Conservation (phyloP, 2,329 filamentous ascomycete species). For the Colletotrichum sidae region DNA sequence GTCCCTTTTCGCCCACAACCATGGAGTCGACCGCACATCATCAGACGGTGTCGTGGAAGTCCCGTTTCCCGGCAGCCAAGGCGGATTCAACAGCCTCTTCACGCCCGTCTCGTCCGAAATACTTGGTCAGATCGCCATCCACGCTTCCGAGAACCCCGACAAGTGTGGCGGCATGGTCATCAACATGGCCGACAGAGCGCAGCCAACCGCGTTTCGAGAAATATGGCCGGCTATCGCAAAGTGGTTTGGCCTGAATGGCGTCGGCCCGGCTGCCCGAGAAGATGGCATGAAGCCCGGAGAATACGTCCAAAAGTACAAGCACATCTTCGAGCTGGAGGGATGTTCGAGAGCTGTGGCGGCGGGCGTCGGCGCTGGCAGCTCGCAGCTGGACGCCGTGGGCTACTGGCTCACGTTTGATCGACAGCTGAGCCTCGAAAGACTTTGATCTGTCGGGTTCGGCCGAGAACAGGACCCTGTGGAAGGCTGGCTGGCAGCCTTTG, state of each 20-base stretch:
- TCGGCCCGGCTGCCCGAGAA: constrained; percentile 35
- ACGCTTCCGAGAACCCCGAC: constrained; percentile 44
- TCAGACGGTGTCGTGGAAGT: constrained; percentile 13
- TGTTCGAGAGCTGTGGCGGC: constrained; percentile 41
- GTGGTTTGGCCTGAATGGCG: constrained; percentile 48
- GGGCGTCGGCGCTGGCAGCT: constrained; percentile 51
- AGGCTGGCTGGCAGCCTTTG: constrained; percentile 57
- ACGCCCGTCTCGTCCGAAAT: constrained; percentile 47
- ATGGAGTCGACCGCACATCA: constrained; percentile 27
- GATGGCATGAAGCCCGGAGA: constrained; percentile 41
- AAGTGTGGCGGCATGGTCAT: constrained; percentile 46
- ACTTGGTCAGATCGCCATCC: constrained; percentile 45
- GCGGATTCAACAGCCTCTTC: constrained; percentile 42
- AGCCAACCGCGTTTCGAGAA: constrained; percentile 43
- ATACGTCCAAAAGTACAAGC: constrained; percentile 45
- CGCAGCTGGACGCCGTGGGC: constrained; percentile 56
- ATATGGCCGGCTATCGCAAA: constrained; percentile 46
- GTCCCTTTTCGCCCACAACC: constrained; percentile 48
- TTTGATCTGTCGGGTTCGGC: constrained; percentile 53
- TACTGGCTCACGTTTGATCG: constrained; percentile 61
- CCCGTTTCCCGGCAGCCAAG: constrained; percentile 45
- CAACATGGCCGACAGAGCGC: constrained; percentile 46
- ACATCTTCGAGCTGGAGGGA: constrained; percentile 44
- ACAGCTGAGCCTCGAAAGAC: constrained; percentile 55
- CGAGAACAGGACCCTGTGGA: constrained; percentile 50